Percentiles rank a stretch among this genome's conserved stretches.
Conservation (phyloP, 805 yeast genomes). For the Suhomyces pyralidae region DNA sequence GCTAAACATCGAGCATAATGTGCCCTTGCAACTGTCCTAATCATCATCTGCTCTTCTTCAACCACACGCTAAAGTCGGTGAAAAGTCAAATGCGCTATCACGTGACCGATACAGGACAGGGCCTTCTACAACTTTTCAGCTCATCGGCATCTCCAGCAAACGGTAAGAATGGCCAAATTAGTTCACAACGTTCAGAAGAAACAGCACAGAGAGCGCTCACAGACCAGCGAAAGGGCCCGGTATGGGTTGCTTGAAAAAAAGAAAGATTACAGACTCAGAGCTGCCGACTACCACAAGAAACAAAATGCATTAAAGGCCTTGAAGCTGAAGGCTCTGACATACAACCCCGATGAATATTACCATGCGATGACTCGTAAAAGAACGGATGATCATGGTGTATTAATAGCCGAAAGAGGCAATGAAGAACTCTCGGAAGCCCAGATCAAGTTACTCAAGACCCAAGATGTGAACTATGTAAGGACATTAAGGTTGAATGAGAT, state of each 20-base stretch:
- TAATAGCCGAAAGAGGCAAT: constrained; percentile 62
- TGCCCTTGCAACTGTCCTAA: background rate
- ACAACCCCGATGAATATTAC: constrained; percentile 94
- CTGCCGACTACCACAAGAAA: constrained; percentile 56
- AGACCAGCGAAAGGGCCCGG: constrained; percentile 67
- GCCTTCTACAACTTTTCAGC: background rate
- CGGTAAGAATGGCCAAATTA: constrained; percentile 58
- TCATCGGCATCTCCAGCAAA: constrained; percentile 5
- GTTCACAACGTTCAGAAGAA: constrained; percentile 93
- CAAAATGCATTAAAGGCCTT: constrained; percentile 67
- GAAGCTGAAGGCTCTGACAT: constrained; percentile 63
- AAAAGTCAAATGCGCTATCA: background rate
- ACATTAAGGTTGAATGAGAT: constrained; percentile 71
- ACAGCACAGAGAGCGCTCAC: constrained; percentile 93
- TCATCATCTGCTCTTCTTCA: background rate
- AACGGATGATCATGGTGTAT: constrained; percentile 68
- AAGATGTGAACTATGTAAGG: constrained; percentile 82
- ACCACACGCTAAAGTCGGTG: background rate
- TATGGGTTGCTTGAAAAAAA: constrained; percentile 92
- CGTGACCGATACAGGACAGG: background rate
- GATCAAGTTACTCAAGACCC: constrained; percentile 80
- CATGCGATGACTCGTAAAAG: constrained; percentile 80
- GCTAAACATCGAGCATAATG: background rate
- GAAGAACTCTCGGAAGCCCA: constrained; percentile 68
- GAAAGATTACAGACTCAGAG: constrained; percentile 48